These are phyloP conservation scores for Cutaneotrichosporon dermatis DNA, from an alignment of 1,284 basidiomycete genomes.

Conservation along the genomic window DNA sequence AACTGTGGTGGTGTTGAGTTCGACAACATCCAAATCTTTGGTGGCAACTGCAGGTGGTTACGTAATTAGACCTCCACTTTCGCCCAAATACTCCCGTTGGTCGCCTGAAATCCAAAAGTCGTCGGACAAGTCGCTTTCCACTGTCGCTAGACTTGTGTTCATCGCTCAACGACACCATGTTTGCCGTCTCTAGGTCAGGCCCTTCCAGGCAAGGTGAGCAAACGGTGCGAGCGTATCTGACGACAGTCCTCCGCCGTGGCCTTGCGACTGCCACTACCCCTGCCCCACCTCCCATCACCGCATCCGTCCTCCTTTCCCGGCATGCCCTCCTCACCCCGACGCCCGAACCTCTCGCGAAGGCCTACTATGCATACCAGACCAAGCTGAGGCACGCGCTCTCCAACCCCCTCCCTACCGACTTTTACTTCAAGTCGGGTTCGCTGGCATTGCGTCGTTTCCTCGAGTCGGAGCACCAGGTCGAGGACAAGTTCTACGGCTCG, in stretches of 20 bases:
- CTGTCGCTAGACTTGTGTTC: too few relatives aligned
- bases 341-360: constrained; percentile 70
- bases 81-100: too few relatives aligned
- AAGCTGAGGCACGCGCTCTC: constrained; percentile 77
- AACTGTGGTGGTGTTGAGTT: too few relatives aligned
- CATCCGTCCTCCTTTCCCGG: constrained; percentile 70
- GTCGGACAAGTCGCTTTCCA: too few relatives aligned
- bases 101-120: too few relatives aligned
- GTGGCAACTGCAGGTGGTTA: too few relatives aligned
- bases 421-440: constrained; percentile 93
- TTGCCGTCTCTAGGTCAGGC: constrained; percentile 14
- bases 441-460: constrained; percentile 77
- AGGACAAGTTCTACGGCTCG: constrained; percentile 65
- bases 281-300: constrained; percentile 33
- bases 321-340: constrained; percentile 75
- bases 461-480: constrained; percentile 65
- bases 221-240: not conserved
- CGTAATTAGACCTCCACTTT: too few relatives aligned
- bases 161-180: constrained; percentile 7
- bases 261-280: constrained; percentile 26
- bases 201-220: constrained; percentile 19
- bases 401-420: constrained; percentile 82
- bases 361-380: constrained; percentile 82
- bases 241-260: constrained; percentile 15
- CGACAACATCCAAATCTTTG: too few relatives aligned